Base-by-base conservation (phyloP, 164 flowering plant species). In the Tinospora cordifolia region DNA sequence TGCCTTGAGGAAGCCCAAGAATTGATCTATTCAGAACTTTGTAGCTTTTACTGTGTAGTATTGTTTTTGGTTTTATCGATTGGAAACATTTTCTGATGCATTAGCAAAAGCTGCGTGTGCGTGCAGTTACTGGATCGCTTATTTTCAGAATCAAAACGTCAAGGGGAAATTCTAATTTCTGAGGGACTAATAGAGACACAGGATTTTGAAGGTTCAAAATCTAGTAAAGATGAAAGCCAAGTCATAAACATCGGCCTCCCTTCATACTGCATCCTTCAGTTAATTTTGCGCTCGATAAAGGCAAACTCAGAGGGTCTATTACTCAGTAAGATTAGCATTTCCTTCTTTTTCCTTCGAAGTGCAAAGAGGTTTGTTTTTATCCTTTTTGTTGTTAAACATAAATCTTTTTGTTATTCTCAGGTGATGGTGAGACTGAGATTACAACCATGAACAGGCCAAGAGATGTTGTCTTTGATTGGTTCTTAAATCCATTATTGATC, bases 391-490 rank as follows among this genome's bases (percentile, higher is more conserved):
- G 39, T 17, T 24, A 0, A 17, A 2, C 36, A 34, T 27, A 26
- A 60, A 34, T 17, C 21, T 54, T 68, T 19, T 30, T 47, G 26
- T 65, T 11, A 24, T 63, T 60, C 69, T 79, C 70, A 91, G 98
- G 79, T 64, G 92, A 90, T 59, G 75, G 77, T 60, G 69, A 30
- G n/a, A 84, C 91, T 26, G 97, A 88, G 78, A 79, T 93, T 76
- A 88, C 88, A 39, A 72, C 75, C 68, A 63, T 81, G 62, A 90
- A 91, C 75, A 81, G 96, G 75, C 97, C 95, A 2, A 88, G 79
- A 79, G 96, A 90, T 19, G 60, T 75, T n/a, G 68, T 88, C 71
- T 91, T 83, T 77, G 94, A 87, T 70, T 87, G 91, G 94, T 91
- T 91, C 81, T 69, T 91, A 25, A 85, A 88, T 71, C 98, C 98